phyloP scores from a whole-genome alignment of 1,139 yeast genomes.

The Geotrichum reessii region DNA sequence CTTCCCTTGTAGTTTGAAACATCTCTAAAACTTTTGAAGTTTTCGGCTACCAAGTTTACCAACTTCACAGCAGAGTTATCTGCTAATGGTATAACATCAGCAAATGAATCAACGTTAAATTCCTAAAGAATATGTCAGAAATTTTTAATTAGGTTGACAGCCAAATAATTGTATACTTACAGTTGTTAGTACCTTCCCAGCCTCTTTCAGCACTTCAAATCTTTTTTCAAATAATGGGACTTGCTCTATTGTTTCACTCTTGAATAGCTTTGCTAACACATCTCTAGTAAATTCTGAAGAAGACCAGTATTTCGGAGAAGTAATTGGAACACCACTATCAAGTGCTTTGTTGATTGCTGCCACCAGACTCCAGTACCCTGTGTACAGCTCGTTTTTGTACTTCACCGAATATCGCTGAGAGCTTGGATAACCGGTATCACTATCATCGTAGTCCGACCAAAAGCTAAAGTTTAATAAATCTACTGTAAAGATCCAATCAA shows the following conservation, averaged over 20 bases:
- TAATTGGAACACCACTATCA: conserved; percentile 37
- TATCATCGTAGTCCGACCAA: conserved; percentile 38
- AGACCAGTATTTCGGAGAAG: conserved; percentile 37
- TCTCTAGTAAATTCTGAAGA: conserved; percentile 29
- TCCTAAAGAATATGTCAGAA: conserved; percentile 11
- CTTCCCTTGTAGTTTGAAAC: conserved; percentile 29
- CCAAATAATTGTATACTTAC: conserved; percentile 15
- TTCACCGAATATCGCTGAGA: conserved; percentile 35
- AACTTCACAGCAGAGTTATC: conserved; percentile 33
- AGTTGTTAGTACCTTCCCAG: conserved; percentile 31
- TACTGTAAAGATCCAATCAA: conserved; percentile 41
- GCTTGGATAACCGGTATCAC: conserved; percentile 33
- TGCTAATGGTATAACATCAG: conserved; percentile 28
- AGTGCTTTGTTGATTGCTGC: conserved; percentile 42
- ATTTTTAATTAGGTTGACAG: not conserved
- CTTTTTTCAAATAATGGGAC: conserved; percentile 38
- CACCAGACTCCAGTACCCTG: conserved; percentile 44
- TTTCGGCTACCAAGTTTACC: conserved; percentile 29
- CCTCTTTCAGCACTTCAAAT: conserved; percentile 35
- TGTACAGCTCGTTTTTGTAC: conserved; percentile 35
- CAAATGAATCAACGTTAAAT: conserved; percentile 24
- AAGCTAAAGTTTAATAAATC: conserved; percentile 42
- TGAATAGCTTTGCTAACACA: conserved; percentile 30
- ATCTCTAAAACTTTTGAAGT: conserved; percentile 37
- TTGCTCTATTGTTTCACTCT: conserved; percentile 32